These are phyloP conservation scores for Hygrocybe coccinea DNA, from an alignment of 768 basidiomycete genomes.

Conservation along the genomic window DNA sequence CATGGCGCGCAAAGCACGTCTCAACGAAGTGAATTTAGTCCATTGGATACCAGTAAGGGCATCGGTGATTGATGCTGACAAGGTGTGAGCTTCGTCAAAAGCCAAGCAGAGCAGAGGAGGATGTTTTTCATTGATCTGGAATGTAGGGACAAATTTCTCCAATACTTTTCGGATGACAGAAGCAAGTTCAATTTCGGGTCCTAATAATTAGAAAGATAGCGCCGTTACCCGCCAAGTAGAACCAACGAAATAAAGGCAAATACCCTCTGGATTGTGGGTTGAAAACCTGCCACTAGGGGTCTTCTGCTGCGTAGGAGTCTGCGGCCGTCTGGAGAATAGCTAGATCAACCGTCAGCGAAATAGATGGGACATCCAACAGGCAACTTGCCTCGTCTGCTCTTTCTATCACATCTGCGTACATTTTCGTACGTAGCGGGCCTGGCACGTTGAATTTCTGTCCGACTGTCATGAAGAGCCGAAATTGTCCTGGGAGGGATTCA, in stretches of 20 bases:
- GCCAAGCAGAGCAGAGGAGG: background rate
- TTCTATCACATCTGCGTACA: conserved; percentile 1
- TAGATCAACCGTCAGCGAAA: background rate
- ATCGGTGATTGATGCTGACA: background rate
- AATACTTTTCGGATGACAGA: background rate
- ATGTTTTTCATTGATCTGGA: background rate
- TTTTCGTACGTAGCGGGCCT: background rate
- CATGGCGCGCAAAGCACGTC: background rate
- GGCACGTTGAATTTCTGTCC: conserved; percentile 4
- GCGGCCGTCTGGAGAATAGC: background rate
- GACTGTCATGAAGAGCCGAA: conserved; percentile 5
- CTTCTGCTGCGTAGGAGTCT: background rate
- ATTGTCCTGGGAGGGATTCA: background rate
- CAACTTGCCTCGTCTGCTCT: conserved; percentile 5
- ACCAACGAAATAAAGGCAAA: background rate
- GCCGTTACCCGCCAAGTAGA: background rate
- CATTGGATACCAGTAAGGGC: background rate
- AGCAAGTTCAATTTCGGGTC: background rate
- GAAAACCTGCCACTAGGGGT: background rate
- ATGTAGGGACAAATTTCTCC: background rate
- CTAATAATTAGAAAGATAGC: background rate
- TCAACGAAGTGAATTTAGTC: conserved; percentile 1
- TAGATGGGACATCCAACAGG: background rate
- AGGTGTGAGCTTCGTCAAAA: background rate
- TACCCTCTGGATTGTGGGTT: background rate